Evolutionary conservation across 75 land plant species (phyloP).

Genomic region (Pinus taeda): DNA sequence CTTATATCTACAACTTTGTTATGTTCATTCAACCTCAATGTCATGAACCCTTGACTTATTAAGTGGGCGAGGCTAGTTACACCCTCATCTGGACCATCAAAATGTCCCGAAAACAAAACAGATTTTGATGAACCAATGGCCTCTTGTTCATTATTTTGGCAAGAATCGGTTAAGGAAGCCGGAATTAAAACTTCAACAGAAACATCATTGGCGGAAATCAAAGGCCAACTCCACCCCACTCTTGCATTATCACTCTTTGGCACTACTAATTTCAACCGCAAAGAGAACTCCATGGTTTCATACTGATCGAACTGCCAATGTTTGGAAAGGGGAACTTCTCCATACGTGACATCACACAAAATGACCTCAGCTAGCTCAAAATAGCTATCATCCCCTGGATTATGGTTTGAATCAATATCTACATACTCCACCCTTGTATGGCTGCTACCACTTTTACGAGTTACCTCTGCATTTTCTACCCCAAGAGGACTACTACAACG

Average conservation of each 20-base stretch:
- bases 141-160: neutral
- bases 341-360: conserved; percentile 24
- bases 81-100: conserved; percentile 80
- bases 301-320: conserved; percentile 8
- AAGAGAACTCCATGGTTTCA: conserved; percentile 4
- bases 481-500: neutral
- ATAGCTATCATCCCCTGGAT: conserved; percentile 19
- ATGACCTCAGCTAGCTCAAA: conserved; percentile 53
- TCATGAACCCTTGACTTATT: conserved; percentile 48
- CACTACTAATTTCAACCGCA: conserved; percentile 41
- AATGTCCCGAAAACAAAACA: conserved; percentile 57
- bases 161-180: neutral
- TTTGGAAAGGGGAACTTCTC: conserved; percentile 15
- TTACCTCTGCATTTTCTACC: neutral
- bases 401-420: neutral
- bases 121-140: neutral
- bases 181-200: conserved; percentile 39
- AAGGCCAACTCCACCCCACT: conserved; percentile 55
- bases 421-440: neutral
- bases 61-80: conserved; percentile 71
- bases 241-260: conserved; percentile 19
- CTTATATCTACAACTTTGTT: conserved; percentile 6
- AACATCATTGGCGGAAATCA: conserved; percentile 36
- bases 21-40: conserved; percentile 38
- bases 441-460: neutral